These are phyloP conservation scores for Crithidia expoeki DNA, from an alignment of 208 protist species.

Conservation along the genomic window DNA sequence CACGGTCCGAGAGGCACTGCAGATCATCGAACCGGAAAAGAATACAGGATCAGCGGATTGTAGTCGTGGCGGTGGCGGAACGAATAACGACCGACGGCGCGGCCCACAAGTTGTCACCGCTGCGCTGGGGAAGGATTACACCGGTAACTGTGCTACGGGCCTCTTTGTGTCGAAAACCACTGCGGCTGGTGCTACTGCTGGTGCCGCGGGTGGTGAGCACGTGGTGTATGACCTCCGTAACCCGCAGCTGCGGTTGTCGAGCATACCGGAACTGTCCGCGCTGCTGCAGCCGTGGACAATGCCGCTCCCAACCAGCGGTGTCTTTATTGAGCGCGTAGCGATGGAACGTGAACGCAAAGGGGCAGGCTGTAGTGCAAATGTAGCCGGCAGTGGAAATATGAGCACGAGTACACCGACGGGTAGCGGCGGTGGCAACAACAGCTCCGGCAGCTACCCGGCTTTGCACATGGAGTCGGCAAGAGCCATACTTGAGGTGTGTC, in stretches of 20 bases:
- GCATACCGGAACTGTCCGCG: slow-evolving; percentile 42
- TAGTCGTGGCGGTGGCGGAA: background rate
- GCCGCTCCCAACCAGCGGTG: slow-evolving; percentile 37
- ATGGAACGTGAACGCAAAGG: slow-evolving; percentile 49
- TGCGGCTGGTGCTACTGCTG: background rate
- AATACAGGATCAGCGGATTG: background rate
- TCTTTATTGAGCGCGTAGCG: slow-evolving; percentile 62
- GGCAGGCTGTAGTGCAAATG: background rate
- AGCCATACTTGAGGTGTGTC: slow-evolving; percentile 65
- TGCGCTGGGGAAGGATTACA: background rate
- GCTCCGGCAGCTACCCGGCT: background rate
- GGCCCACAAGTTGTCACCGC: slow-evolving; percentile 8
- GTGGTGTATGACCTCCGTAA: slow-evolving; percentile 40
- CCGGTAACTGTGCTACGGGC: slow-evolving; percentile 2
- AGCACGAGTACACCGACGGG: too few relatives aligned
- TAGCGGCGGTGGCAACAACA: slow-evolving; percentile 1
- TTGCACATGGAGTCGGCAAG: background rate
- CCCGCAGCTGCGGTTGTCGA: slow-evolving; percentile 39
- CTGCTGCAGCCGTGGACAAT: slow-evolving; percentile 69
- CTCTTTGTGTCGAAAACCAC: slow-evolving; percentile 29
- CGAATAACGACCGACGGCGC: background rate
- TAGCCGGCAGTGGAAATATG: background rate
- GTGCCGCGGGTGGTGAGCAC: slow-evolving; percentile 7
- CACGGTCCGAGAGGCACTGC: slow-evolving; percentile 27
- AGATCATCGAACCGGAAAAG: slow-evolving; percentile 17